phyloP scores from a whole-genome alignment of 1,284 basidiomycete species.

The Gomphus bonarii region DNA sequence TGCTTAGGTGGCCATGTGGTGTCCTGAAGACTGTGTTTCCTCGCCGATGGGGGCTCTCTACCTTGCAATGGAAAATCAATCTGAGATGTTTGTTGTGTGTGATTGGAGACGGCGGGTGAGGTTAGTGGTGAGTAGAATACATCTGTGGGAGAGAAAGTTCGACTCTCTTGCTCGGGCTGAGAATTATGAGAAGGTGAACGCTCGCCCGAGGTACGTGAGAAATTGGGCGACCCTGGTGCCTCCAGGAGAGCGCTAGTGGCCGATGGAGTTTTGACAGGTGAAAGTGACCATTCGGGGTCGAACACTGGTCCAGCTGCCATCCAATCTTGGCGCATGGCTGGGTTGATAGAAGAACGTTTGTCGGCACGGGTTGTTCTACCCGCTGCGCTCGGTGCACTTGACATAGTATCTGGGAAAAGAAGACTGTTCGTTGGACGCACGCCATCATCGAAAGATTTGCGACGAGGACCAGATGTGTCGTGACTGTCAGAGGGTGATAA shows the following conservation, averaged over 20 bases:
- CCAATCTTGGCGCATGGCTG: conserved; percentile 26
- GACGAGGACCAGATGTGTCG: conserved; percentile 17
- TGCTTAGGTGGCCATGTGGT: neutral
- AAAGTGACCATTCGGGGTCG: conserved; percentile 21
- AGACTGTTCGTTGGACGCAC: conserved; percentile 39
- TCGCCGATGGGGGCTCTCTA: neutral
- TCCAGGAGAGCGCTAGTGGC: neutral
- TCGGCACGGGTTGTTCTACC: conserved; percentile 12
- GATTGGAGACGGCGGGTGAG: neutral
- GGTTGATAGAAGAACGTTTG: conserved; percentile 18
- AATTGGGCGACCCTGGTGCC: neutral
- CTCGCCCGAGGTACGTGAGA: neutral
- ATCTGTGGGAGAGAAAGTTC: neutral
- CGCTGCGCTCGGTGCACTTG: conserved; percentile 2
- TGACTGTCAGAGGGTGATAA: neutral
- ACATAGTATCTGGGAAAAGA: conserved; percentile 15
- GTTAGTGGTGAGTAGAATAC: neutral
- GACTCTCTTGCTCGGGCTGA: neutral
- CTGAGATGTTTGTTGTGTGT: neutral
- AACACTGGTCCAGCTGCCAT: conserved; percentile 11
- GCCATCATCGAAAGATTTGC: conserved; percentile 53
- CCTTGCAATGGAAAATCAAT: neutral
- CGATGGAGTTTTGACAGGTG: conserved; percentile 24
- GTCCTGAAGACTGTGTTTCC: conserved; percentile 1
- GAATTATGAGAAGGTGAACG: neutral